Conservation (phyloP, 1,284 basidiomycete species). For the Puccinia polysora region DNA sequence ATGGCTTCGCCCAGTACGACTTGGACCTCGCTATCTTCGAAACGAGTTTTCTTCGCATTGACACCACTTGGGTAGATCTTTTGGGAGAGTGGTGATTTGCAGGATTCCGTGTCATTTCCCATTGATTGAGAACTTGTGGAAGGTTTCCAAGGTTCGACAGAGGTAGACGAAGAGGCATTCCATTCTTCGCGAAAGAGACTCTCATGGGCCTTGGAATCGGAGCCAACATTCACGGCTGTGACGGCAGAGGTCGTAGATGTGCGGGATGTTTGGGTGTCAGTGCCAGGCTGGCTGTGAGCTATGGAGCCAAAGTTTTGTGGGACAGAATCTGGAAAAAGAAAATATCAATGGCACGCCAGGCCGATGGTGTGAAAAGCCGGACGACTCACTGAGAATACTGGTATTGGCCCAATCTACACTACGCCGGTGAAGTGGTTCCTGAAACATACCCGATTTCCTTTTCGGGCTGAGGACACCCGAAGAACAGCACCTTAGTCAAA, state of each 20-base stretch:
- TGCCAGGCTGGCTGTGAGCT: too few relatives aligned
- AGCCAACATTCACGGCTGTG: too few relatives aligned
- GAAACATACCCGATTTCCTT: background rate
- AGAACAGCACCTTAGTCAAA: background rate
- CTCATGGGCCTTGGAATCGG: too few relatives aligned
- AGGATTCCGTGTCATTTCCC: background rate
- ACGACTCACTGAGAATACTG: conserved; percentile 18
- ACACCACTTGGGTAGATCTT: conserved; percentile 28
- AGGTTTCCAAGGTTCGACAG: background rate
- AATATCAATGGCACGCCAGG: too few relatives aligned
- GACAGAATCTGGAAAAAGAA: too few relatives aligned
- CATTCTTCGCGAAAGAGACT: too few relatives aligned
- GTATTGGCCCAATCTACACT: conserved; percentile 31
- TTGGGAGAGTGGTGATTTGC: conserved; percentile 5
- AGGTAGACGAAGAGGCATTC: too few relatives aligned
- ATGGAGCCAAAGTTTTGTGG: too few relatives aligned
- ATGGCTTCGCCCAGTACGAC: conserved; percentile 25
- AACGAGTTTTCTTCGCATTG: background rate
- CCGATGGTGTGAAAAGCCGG: background rate
- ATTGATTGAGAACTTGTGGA: background rate
- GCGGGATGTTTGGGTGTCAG: too few relatives aligned
- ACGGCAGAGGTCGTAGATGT: too few relatives aligned
- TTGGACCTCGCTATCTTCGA: background rate
- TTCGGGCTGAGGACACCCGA: conserved; percentile 14
- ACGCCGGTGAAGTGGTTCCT: background rate